phyloP scores from a whole-genome alignment of 345 rosid genomes.

The Eucalyptus leucophloia region DNA sequence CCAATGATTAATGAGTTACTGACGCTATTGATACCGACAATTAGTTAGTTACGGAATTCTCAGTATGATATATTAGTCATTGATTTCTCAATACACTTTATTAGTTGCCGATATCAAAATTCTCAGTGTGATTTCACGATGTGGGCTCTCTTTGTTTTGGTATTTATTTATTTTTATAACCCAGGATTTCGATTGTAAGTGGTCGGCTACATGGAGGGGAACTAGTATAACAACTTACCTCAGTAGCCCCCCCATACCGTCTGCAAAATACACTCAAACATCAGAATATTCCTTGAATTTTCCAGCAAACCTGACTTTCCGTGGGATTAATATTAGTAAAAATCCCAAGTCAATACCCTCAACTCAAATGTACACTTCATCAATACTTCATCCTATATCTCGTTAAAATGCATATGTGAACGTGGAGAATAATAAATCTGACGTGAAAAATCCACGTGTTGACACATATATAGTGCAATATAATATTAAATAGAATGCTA shows the following conservation, averaged over 20 bases:
- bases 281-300: not conserved
- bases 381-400: not conserved
- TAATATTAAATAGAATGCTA: not conserved
- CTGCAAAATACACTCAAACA: not conserved
- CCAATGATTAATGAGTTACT: too few relatives aligned
- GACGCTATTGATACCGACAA: rapidly evolving
- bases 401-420: not conserved
- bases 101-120: too few relatives aligned
- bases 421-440: not conserved
- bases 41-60: too few relatives aligned
- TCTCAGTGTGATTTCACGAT: too few relatives aligned
- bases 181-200: not conserved
- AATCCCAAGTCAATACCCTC: not conserved
- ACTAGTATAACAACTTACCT: not conserved
- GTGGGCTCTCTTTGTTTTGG: not conserved
- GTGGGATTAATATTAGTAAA: not conserved
- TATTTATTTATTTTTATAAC: too few relatives aligned
- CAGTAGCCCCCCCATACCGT: not conserved
- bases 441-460: not conserved
- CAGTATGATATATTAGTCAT: too few relatives aligned
- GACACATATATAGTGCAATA: not conserved
- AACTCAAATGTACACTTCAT: not conserved
- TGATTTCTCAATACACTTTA: too few relatives aligned
- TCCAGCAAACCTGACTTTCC: not conserved
- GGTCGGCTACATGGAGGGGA: not conserved